Evolutionary conservation across 495 filamentous ascomycete species (phyloP).

Genomic region (Cudoniella acicularis): DNA sequence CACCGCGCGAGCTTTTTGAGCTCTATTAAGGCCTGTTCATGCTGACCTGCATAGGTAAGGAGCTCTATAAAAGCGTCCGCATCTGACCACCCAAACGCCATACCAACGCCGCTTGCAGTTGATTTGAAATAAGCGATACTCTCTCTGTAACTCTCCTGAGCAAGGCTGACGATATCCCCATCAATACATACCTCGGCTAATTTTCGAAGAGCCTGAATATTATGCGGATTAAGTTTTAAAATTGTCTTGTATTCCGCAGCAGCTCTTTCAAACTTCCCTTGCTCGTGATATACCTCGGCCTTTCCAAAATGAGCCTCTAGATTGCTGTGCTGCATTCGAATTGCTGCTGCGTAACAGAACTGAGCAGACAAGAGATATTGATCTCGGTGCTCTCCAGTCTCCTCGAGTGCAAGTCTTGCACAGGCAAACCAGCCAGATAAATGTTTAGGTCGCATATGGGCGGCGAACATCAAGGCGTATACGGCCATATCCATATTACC

Average conservation of each 20-base stretch:
- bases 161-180: conserved; percentile 49
- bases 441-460: conserved; percentile 67
- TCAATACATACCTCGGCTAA: conserved; percentile 65
- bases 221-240: conserved; percentile 53
- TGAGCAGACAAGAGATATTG: conserved; percentile 52
- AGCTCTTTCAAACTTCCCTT: conserved; percentile 53
- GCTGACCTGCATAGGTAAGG: conserved; percentile 57
- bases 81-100: conserved; percentile 73
- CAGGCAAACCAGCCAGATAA: conserved; percentile 63
- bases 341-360: conserved; percentile 67
- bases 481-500: conserved; percentile 65
- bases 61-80: conserved; percentile 81
- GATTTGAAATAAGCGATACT: conserved; percentile 53
- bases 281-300: conserved; percentile 54
- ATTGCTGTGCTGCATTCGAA: conserved; percentile 57
- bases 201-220: conserved; percentile 56
- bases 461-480: conserved; percentile 64
- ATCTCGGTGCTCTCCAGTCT: conserved; percentile 48
- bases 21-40: conserved; percentile 59
- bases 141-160: conserved; percentile 55
- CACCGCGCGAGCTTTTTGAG: conserved; percentile 72
- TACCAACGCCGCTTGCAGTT: conserved; percentile 32
- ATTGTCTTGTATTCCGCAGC: conserved; percentile 61
- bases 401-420: conserved; percentile 62
- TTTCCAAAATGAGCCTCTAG: conserved; percentile 57